Evolutionary conservation across 2,329 filamentous ascomycete genomes (phyloP).

Genomic region (Fusarium sp.): DNA sequence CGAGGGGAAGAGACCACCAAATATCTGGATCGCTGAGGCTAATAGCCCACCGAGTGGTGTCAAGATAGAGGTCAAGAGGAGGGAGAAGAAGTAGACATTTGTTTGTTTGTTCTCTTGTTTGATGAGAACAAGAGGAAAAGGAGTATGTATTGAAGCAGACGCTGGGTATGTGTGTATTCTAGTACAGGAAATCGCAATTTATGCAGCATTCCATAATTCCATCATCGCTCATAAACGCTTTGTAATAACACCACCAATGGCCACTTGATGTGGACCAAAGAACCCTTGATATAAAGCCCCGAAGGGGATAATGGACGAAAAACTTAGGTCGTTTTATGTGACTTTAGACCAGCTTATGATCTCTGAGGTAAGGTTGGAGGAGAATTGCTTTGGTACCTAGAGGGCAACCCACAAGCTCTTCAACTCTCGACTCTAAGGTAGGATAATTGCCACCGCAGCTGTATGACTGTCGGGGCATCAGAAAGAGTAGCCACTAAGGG

Average conservation of each 20-base stretch:
- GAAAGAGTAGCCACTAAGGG: background rate
- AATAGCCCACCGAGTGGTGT: constrained; percentile 33
- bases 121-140: background rate
- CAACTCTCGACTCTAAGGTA: no score
- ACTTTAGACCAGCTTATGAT: background rate
- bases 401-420: no score
- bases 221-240: background rate
- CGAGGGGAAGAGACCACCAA: constrained; percentile 35
- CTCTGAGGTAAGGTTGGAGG: no score
- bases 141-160: background rate
- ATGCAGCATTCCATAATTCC: background rate
- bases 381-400: no score
- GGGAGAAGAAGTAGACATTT: constrained; percentile 1
- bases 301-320: background rate
- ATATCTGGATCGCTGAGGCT: constrained; percentile 39
- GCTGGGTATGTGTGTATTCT: background rate
- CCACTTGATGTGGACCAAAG: background rate
- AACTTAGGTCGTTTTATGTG: background rate
- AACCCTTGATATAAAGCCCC: background rate
- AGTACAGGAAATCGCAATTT: background rate
- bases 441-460: no score
- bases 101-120: background rate
- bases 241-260: background rate
- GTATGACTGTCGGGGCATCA: no score
- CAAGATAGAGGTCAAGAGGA: constrained; percentile 35